A percentile compares a stretch with the other conserved stretches of the same genome.
Conservation (phyloP, 345 rosid genomes). For the Populus alba region DNA sequence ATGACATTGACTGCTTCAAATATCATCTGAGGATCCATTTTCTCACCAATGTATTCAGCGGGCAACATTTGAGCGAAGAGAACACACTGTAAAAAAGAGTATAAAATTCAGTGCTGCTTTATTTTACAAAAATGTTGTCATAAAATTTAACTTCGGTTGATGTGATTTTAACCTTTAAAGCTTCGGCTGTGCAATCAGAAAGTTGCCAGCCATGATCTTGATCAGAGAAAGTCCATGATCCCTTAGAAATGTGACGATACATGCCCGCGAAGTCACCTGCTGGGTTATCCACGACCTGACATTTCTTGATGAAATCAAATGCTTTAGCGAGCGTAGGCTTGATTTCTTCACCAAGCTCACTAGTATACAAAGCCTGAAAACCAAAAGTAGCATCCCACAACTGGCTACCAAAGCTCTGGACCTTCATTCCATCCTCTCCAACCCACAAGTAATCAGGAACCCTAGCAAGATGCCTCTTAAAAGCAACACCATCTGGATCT, state of each 20-base stretch:
- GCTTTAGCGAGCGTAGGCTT: slow-evolving; percentile 32
- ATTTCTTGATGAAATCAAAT: slow-evolving; percentile 39
- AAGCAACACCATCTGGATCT: slow-evolving; percentile 51
- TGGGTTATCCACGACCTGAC: slow-evolving; percentile 51
- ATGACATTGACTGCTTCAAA: slow-evolving; percentile 55
- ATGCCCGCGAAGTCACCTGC: slow-evolving; percentile 36
- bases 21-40: slow-evolving; percentile 37
- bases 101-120: not conserved
- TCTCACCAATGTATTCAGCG: slow-evolving; percentile 44
- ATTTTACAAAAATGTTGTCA: too few species aligned
- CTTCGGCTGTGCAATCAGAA: slow-evolving; percentile 50
- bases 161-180: slow-evolving; percentile 24
- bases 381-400: slow-evolving; percentile 53
- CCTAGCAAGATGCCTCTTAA: slow-evolving; percentile 58
- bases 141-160: too few species aligned
- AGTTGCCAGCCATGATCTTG: slow-evolving; percentile 56
- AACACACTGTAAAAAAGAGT: slow-evolving; percentile 2
- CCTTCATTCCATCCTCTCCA: slow-evolving; percentile 68
- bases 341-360: slow-evolving; percentile 35
- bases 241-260: slow-evolving; percentile 48
- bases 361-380: slow-evolving; percentile 45
- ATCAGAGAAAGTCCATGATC: slow-evolving; percentile 50
- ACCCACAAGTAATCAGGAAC: slow-evolving; percentile 58
- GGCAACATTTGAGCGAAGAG: slow-evolving; percentile 12
- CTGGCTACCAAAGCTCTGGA: slow-evolving; percentile 69